A percentile compares a stretch with the other conserved stretches of the same genome.
Conservation (phyloP, 2,329 filamentous ascomycete species). For the Neonectria magnoliae region DNA sequence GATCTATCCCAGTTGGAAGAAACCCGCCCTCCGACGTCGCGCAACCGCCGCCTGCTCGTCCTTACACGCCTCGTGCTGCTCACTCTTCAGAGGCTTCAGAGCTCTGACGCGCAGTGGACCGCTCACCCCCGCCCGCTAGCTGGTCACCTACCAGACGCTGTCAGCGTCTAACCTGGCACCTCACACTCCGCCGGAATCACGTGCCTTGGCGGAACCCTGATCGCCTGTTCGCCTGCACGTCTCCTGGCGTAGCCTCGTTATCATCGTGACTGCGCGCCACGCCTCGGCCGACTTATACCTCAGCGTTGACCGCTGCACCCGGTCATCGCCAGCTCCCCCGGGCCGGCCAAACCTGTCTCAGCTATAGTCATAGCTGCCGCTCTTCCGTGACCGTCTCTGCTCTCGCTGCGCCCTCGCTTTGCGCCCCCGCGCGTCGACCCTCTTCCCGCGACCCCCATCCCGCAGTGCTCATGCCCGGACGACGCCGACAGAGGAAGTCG, state of each 20-base stretch:
- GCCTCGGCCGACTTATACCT: conserved; percentile 45
- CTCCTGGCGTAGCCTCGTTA: conserved; percentile 38
- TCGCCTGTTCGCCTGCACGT: conserved; percentile 36
- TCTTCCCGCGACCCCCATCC: conserved; percentile 17
- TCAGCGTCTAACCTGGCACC: conserved; percentile 24
- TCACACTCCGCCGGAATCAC: conserved; percentile 35
- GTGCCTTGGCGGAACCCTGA: conserved; percentile 39
- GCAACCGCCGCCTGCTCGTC: neutral
- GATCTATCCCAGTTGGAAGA: neutral
- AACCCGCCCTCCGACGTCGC: neutral
- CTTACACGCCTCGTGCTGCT: neutral
- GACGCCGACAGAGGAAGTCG: conserved; percentile 37
- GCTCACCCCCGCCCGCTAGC: conserved; percentile 28
- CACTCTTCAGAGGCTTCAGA: neutral
- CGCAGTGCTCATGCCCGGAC: conserved; percentile 47
- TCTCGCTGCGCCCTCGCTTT: conserved; percentile 4
- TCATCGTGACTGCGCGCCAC: conserved; percentile 40
- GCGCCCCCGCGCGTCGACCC: conserved; percentile 3
- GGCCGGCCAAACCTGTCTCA: conserved; percentile 23
- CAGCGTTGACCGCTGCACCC: conserved; percentile 44
- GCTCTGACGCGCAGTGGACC: conserved; percentile 5
- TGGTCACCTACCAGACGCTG: conserved; percentile 13
- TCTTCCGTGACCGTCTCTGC: conserved; percentile 9
- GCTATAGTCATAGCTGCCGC: conserved; percentile 16
- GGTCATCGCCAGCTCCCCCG: conserved; percentile 38